Percentiles rank a stretch among this genome's conserved stretches.
Evolutionary conservation across 75 land plant species (phyloP).

Genomic region (Cupressus sempervirens): DNA sequence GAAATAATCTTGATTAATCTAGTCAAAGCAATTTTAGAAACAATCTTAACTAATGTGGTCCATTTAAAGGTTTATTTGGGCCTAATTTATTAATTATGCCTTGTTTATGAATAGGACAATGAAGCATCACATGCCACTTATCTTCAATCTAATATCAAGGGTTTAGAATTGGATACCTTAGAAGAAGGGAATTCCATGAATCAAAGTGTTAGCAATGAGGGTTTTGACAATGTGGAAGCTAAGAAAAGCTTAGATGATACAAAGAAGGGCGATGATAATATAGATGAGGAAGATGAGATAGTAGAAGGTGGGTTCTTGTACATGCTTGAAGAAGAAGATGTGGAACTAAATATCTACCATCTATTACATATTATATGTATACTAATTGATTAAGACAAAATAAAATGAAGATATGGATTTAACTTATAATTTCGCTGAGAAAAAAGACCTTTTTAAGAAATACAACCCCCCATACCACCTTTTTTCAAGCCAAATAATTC

Average conservation of each 20-base stretch:
- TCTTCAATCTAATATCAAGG: slow-evolving; percentile 21
- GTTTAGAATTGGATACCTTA: slow-evolving; percentile 21
- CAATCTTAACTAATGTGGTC: no score
- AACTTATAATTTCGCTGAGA: no score
- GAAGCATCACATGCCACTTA: slow-evolving; percentile 5
- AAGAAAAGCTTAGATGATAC: background rate
- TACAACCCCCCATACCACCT: no score
- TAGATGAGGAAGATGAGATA: slow-evolving; percentile 39
- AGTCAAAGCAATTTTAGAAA: no score
- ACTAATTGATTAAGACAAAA: no score
- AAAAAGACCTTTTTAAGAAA: no score
- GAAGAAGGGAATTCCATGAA: background rate
- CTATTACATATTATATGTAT: background rate
- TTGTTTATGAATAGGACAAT: background rate
- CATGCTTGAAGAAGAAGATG: slow-evolving; percentile 49
- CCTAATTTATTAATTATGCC: background rate
- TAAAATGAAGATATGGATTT: no score
- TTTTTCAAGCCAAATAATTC: no score
- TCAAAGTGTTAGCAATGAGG: background rate
- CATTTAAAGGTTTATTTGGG: no score
- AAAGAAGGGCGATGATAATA: background rate
- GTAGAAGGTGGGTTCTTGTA: slow-evolving; percentile 88
- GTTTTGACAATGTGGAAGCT: background rate
- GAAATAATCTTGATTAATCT: no score
- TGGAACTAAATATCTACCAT: background rate